Conservation (phyloP, 2,329 filamentous ascomycete genomes). For the Beauveria pseudobassiana region DNA sequence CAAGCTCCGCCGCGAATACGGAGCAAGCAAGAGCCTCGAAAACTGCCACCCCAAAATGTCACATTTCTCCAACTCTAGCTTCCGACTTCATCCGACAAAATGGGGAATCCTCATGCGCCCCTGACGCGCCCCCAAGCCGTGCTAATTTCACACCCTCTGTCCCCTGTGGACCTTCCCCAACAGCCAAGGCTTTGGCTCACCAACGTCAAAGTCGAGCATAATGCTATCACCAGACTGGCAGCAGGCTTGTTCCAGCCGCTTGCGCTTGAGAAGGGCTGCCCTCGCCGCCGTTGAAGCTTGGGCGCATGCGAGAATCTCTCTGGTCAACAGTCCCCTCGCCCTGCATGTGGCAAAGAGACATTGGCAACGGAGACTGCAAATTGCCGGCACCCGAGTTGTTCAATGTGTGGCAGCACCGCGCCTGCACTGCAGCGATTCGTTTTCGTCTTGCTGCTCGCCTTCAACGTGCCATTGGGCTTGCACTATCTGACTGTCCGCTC, state of each 20-base stretch:
- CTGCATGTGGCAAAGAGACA: background rate
- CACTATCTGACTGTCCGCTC: background rate
- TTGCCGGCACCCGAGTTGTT: conserved; percentile 7
- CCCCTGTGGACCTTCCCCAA: conserved; percentile 3
- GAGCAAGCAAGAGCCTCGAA: background rate
- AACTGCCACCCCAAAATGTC: background rate
- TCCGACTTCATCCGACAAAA: conserved; percentile 11
- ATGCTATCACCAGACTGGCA: background rate
- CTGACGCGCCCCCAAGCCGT: background rate
- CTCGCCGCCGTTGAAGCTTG: background rate
- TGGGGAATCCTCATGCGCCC: conserved; percentile 9
- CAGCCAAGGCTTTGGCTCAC: background rate
- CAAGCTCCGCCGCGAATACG: background rate
- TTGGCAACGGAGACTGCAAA: background rate
- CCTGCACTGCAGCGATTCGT: background rate
- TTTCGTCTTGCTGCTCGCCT: conserved; percentile 5
- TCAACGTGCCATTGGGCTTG: background rate
- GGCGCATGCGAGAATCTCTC: background rate
- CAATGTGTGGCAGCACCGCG: background rate
- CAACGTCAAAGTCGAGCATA: background rate
- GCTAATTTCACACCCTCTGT: conserved; percentile 1
- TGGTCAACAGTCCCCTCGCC: no score
- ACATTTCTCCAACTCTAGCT: conserved; percentile 9
- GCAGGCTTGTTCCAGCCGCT: background rate
- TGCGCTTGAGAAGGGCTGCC: background rate